Evolutionary conservation across 2,329 filamentous ascomycete species (phyloP).

Genomic region (Tolypocladium pustulatum): DNA sequence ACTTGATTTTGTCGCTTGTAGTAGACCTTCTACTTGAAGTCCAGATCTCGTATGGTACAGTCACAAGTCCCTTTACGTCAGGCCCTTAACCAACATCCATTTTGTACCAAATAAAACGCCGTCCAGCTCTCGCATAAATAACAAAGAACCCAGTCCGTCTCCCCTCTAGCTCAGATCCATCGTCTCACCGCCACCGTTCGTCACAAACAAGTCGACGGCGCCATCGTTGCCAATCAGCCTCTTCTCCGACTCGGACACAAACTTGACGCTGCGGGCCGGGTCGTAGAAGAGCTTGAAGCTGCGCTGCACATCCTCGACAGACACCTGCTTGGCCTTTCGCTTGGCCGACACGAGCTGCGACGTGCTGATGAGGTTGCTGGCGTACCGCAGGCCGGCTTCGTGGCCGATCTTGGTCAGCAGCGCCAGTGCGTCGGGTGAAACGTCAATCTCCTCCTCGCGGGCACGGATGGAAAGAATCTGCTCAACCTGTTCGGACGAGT

Average conservation of each 20-base stretch:
- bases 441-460: slow-evolving; percentile 89
- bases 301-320: slow-evolving; percentile 79
- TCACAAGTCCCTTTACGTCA: slow-evolving; percentile 12
- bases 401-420: slow-evolving; percentile 92
- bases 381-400: slow-evolving; percentile 85
- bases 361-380: slow-evolving; percentile 95
- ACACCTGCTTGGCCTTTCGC: slow-evolving; percentile 73
- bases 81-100: slow-evolving; percentile 1
- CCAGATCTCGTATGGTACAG: slow-evolving; percentile 16
- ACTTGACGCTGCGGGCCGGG: slow-evolving; percentile 75
- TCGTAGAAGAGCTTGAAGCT: slow-evolving; percentile 95
- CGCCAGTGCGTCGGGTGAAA: slow-evolving; percentile 80
- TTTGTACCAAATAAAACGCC: slow-evolving; percentile 16
- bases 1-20: background rate
- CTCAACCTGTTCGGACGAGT: slow-evolving; percentile 73
- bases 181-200: slow-evolving; percentile 31
- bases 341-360: slow-evolving; percentile 82
- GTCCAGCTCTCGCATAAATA: slow-evolving; percentile 12
- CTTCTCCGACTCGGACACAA: slow-evolving; percentile 84
- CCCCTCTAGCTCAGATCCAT: slow-evolving; percentile 34
- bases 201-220: slow-evolving; percentile 56
- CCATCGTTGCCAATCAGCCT: slow-evolving; percentile 85
- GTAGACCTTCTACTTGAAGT: slow-evolving; percentile 1
- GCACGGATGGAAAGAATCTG: slow-evolving; percentile 90
- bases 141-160: background rate